Conservation (phyloP, 2,329 filamentous ascomycete species). For the Whalleya microplaca region DNA sequence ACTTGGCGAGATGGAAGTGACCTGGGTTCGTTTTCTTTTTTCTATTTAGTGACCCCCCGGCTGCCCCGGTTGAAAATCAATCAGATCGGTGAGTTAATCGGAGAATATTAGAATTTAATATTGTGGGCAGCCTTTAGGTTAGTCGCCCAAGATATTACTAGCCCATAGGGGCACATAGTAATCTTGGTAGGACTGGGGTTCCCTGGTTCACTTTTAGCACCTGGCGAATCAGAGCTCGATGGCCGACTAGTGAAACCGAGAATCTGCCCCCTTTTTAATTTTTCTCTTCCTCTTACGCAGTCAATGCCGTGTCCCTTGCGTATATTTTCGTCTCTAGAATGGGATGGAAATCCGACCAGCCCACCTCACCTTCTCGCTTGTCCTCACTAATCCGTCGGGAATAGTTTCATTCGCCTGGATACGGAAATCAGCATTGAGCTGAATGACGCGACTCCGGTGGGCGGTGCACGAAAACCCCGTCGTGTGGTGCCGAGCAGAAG, state of each 20-base stretch:
- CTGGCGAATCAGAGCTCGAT: constrained; percentile 12
- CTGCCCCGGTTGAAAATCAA: background rate
- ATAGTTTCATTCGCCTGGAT: constrained; percentile 14
- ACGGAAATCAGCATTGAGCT: constrained; percentile 3
- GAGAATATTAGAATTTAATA: background rate
- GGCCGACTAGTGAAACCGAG: constrained; percentile 15
- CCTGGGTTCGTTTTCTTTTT: background rate
- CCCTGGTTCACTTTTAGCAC: background rate
- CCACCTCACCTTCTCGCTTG: constrained; percentile 7
- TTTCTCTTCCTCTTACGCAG: constrained; percentile 12
- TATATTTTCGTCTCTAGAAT: constrained; percentile 1
- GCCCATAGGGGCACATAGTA: too few species aligned
- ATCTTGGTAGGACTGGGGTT: background rate
- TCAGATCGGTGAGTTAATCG: background rate
- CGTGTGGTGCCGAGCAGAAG: background rate
- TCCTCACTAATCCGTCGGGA: constrained; percentile 7
- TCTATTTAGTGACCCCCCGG: background rate
- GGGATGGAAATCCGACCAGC: background rate
- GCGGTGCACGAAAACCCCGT: background rate
- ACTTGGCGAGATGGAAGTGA: background rate
- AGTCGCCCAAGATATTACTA: too few species aligned
- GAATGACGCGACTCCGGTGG: constrained; percentile 2
- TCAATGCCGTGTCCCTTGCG: constrained; percentile 6
- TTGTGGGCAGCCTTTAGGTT: too few species aligned
- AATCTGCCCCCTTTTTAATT: constrained; percentile 13